Conservation (phyloP, 2,329 filamentous ascomycete genomes). For the Gaeumannomyces tritici region DNA sequence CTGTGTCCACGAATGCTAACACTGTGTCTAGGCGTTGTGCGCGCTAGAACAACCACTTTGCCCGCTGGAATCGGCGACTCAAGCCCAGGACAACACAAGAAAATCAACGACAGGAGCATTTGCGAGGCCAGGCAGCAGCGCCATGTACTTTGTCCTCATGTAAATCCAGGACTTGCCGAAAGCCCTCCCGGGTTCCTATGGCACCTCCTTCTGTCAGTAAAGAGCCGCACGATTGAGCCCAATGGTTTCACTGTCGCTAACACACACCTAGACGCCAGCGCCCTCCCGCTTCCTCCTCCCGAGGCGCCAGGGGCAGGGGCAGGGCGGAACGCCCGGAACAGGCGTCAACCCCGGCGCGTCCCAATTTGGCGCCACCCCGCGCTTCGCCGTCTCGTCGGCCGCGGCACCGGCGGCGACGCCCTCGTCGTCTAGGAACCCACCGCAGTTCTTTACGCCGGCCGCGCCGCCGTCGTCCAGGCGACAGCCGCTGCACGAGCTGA, state of each 20-base stretch:
- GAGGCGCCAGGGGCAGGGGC: neutral
- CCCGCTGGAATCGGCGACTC: neutral
- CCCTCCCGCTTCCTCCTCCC: constrained; percentile 5
- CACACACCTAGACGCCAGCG: constrained; percentile 3
- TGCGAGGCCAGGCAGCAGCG: neutral
- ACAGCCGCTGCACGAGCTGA: neutral
- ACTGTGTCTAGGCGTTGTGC: neutral
- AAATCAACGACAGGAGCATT: neutral
- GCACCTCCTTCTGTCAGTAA: constrained; percentile 1
- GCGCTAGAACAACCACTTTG: too few species aligned
- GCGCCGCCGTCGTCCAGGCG: neutral
- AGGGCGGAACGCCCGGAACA: neutral
- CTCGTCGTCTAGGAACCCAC: neutral
- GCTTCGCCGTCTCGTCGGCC: constrained; percentile 3
- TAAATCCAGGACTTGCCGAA: neutral
- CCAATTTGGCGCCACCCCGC: constrained; percentile 5
- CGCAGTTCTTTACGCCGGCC: neutral
- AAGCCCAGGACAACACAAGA: neutral
- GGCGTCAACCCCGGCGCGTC: neutral
- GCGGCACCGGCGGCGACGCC: neutral
- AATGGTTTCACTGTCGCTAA: neutral
- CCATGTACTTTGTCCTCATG: neutral
- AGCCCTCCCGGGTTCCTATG: neutral
- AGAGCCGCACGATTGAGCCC: neutral
- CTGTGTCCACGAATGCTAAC: neutral